Evolutionary conservation across 2,329 filamentous ascomycete species (phyloP), one percentile per base, ranked within the genome.

Genomic region (Penicillium verrucosum): DNA sequence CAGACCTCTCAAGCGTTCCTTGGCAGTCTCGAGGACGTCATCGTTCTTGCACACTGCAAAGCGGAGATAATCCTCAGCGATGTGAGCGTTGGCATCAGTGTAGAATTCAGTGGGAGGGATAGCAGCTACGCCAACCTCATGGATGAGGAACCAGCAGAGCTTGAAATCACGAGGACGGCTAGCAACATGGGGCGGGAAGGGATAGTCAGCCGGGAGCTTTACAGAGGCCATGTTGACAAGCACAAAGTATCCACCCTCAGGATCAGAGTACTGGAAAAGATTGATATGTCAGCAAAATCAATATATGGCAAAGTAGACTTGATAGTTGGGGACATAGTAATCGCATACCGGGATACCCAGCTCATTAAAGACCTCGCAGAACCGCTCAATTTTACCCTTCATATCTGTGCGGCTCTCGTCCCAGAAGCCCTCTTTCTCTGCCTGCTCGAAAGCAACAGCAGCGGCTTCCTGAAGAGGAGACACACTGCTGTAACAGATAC

Each of bases 51-150:
- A 99, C 1, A 99, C 92, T 0, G 94, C 94, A 72, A 97, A 97
- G 25, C 94, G 83, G 68, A 99, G 82, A 78, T 95, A 99, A 68
- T 97, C 89, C 79, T 97, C 90, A 0, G 90, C 94, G 65, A 97
- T 85, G 67, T 89, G 85, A 29, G 89, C 85, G 69, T 96, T 96
- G 42, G 75, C 78, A 18, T 90, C 87, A 0, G 93, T 97, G 73
- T 97, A 97, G 75, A 99, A 99, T 75, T 99, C 94, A 0, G 92
- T 96, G 0, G 94, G 94, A 18, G 94, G 94, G 60, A 99, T 97
- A 9, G 93, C 92, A 3, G 94, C 94, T 29, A 99, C 91, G 10
- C 94, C 94, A 21, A 99, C 81, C 78, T 99, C 93, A 73, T 92
- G 92, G 75, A 99, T 99, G 67, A 97, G 77, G 78, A 97, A 97